Percentiles rank a stretch among this genome's conserved stretches.
Evolutionary conservation across 495 filamentous ascomycete species (phyloP).

Genomic region (Penicillium odoratum): DNA sequence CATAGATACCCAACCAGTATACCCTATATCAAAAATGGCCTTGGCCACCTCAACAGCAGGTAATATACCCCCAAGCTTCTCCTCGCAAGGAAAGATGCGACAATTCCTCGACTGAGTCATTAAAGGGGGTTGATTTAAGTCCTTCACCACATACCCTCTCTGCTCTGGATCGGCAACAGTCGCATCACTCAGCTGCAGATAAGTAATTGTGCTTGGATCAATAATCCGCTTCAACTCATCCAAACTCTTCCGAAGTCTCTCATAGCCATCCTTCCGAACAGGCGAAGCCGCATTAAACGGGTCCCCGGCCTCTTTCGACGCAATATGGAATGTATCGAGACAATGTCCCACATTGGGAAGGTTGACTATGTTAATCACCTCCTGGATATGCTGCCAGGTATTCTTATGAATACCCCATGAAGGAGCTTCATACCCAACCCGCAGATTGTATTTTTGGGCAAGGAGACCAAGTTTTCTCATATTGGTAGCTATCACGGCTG

Average conservation of each 20-base stretch:
- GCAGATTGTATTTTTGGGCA: constrained; percentile 31
- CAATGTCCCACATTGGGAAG: constrained; percentile 70
- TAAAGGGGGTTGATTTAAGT: constrained; percentile 16
- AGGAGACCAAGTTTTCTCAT: constrained; percentile 14
- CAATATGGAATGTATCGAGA: constrained; percentile 76
- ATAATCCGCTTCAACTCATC: constrained; percentile 65
- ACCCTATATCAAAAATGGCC: constrained; percentile 16
- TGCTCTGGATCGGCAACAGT: constrained; percentile 68
- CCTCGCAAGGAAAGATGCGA: constrained; percentile 68
- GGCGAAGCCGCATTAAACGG: constrained; percentile 46
- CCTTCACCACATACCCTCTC: constrained; percentile 16
- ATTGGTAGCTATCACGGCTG: constrained; percentile 11
- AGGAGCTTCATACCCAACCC: constrained; percentile 67
- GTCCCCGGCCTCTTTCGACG: constrained; percentile 46
- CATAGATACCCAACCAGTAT: constrained; percentile 13
- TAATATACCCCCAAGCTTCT: constrained; percentile 63
- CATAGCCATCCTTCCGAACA: constrained; percentile 52
- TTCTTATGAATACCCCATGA: constrained; percentile 69
- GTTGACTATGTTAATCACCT: constrained; percentile 61
- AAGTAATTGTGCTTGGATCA: constrained; percentile 37
- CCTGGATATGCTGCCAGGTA: constrained; percentile 69
- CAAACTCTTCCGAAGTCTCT: constrained; percentile 40
- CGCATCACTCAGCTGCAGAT: constrained; percentile 20
- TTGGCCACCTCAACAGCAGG: constrained; percentile 49
- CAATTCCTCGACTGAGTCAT: constrained; percentile 70